phyloP scores from a whole-genome alignment of 768 basidiomycete genomes.

The Phlebiopsis flavidoalba region DNA sequence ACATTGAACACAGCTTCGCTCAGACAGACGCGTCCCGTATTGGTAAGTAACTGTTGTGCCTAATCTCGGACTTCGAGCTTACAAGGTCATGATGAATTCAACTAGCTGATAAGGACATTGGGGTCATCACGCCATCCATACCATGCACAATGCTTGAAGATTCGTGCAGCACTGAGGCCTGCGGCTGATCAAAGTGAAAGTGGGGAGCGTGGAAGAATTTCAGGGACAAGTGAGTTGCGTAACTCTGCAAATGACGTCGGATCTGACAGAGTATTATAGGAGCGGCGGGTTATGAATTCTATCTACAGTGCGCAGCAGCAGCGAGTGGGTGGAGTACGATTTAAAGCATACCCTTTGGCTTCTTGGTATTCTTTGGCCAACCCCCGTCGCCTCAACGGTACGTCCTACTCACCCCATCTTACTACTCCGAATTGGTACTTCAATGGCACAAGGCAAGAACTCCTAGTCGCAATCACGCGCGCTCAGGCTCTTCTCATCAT shows the following conservation, averaged over 20 bases:
- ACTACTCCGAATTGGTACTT: neutral
- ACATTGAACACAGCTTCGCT: conserved; percentile 16
- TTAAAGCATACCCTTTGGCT: conserved; percentile 23
- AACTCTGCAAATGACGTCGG: neutral
- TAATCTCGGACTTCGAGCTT: neutral
- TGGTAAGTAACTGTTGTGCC: conserved; percentile 29
- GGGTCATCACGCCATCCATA: conserved; percentile 64
- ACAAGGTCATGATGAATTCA: neutral
- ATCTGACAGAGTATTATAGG: conserved; percentile 18
- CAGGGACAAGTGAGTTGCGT: conserved; percentile 46
- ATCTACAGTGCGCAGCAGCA: conserved; percentile 34
- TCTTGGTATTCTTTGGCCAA: conserved; percentile 25
- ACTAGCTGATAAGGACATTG: conserved; percentile 48
- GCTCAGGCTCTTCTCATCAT: conserved; percentile 60
- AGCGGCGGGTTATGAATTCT: conserved; percentile 36
- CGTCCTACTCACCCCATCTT: conserved; percentile 11
- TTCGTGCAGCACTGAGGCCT: conserved; percentile 33
- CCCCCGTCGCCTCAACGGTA: conserved; percentile 41
- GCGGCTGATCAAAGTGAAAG: conserved; percentile 38
- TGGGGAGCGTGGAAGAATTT: conserved; percentile 64
- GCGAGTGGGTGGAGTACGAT: conserved; percentile 23
- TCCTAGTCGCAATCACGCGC: conserved; percentile 60
- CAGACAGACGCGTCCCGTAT: conserved; percentile 31
- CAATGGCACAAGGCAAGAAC: neutral
- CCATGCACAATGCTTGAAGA: conserved; percentile 50